A percentile compares a stretch with the other conserved stretches of the same genome.
Conservation (phyloP, 2,329 filamentous ascomycete genomes). For the Aureobasidium namibiae region DNA sequence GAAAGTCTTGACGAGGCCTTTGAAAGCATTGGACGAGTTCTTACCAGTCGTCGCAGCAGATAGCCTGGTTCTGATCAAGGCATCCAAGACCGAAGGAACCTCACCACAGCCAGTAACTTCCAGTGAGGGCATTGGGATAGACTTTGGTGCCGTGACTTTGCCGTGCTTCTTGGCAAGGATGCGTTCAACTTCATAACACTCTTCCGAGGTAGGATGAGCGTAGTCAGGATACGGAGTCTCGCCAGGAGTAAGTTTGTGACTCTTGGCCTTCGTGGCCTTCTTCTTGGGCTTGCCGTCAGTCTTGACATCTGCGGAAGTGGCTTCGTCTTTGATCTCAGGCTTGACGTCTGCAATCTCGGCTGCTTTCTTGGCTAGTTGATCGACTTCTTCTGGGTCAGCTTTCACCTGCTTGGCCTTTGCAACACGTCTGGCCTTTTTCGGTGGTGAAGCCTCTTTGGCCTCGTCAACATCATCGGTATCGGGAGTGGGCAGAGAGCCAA, state of each 20-base stretch:
- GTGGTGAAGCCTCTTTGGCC: slow-evolving; percentile 16
- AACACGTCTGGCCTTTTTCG: slow-evolving; percentile 10
- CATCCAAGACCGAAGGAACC: slow-evolving; percentile 57
- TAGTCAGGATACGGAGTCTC: slow-evolving; percentile 61
- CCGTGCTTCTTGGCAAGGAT: slow-evolving; percentile 61
- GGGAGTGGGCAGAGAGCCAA: slow-evolving; percentile 34
- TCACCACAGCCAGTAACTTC: slow-evolving; percentile 63
- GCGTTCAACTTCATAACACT: slow-evolving; percentile 61
- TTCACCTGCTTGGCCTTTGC: slow-evolving; percentile 14
- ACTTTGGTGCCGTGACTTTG: slow-evolving; percentile 53
- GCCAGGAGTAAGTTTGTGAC: slow-evolving; percentile 40
- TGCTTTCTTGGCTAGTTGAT: slow-evolving; percentile 14
- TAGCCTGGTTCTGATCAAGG: slow-evolving; percentile 53
- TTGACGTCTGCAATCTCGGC: slow-evolving; percentile 13
- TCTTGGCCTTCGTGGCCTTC: slow-evolving; percentile 33
- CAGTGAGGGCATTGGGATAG: slow-evolving; percentile 60
- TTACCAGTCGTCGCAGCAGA: slow-evolving; percentile 52
- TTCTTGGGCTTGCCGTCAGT: slow-evolving; percentile 23
- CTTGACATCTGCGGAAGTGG: not conserved
- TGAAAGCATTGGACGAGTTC: slow-evolving; percentile 59
- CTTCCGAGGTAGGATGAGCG: slow-evolving; percentile 54
- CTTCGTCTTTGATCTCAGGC: slow-evolving; percentile 2
- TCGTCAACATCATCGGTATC: slow-evolving; percentile 19
- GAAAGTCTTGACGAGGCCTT: slow-evolving; percentile 55
- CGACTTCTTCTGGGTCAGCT: slow-evolving; percentile 15